Percentiles rank a stretch among this genome's conserved stretches.
Evolutionary conservation across 2,329 filamentous ascomycete genomes (phyloP).

Genomic region (Dothiorella sarmentorum): DNA sequence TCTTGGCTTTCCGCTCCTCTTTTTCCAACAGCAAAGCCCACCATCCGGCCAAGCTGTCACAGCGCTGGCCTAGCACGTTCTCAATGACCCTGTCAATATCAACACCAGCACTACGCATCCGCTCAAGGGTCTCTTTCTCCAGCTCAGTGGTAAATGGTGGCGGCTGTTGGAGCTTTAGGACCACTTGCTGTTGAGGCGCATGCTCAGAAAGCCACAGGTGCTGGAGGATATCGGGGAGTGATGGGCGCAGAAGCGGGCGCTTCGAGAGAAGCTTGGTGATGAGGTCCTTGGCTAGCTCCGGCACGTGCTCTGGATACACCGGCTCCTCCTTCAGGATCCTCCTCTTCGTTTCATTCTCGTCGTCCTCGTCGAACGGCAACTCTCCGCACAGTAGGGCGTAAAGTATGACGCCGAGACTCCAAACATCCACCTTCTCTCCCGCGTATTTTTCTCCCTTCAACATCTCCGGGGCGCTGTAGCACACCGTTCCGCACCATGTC

Average conservation of each 20-base stretch:
- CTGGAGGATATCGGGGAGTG: constrained; percentile 77
- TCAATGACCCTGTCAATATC: constrained; percentile 94
- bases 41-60: constrained; percentile 89
- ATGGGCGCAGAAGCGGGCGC: constrained; percentile 76
- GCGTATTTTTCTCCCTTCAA: constrained; percentile 97
- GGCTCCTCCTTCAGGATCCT: constrained; percentile 85
- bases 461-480: constrained; percentile 98
- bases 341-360: constrained; percentile 79
- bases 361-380: constrained; percentile 93
- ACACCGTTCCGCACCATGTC: constrained; percentile 96
- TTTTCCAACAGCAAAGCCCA: constrained; percentile 94
- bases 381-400: constrained; percentile 80
- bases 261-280: constrained; percentile 84
- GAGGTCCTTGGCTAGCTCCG: constrained; percentile 72
- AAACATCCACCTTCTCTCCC: constrained; percentile 96
- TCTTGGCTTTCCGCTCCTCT: constrained; percentile 79
- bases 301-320: constrained; percentile 75
- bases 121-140: constrained; percentile 85
- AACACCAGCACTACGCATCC: constrained; percentile 91
- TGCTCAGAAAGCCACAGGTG: constrained; percentile 86
- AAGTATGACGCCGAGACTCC: constrained; percentile 82
- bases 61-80: constrained; percentile 84
- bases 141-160: constrained; percentile 79
- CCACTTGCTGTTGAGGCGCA: constrained; percentile 82
- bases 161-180: constrained; percentile 76